Base-by-base conservation (phyloP, 768 basidiomycete genomes). In the Ephemerocybe angulata region DNA sequence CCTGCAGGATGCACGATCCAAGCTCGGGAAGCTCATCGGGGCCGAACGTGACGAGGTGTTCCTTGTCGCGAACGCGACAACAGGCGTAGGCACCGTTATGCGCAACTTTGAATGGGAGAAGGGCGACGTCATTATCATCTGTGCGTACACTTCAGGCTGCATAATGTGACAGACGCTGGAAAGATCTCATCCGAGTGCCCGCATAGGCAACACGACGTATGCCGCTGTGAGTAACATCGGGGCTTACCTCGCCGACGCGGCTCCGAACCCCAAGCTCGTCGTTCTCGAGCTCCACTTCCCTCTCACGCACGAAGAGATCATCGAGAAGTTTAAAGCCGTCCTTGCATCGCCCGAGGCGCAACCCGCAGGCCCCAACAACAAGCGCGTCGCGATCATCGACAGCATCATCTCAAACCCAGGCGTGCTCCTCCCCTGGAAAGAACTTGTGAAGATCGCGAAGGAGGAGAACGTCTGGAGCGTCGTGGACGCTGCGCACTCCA, bases 401-500 rank as follows among this genome's bases (percentile, higher is more conserved):
- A 65, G 72, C 19, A 82, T 91, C 50, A 71, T 71, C 12, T 76
- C 85, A 8, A 74, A 71, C 31, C 90, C 90, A 1, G 88, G 84
- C 0, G 73, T 79, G 5, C 63, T 71, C 2, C 68, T 88, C 54
- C 90, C 90, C 1, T 92, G 88, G 90, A 73, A 83, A 65, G 79
- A 81, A 55, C 76, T 91, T 66, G 82, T 87, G 1, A 65, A 74
- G 3, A 70, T 89, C n/a, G 87, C 86, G 63, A 73, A 76, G 50
- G 76, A 85, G 58, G 83, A 85, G 56, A 80, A 80, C 3, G 76
- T 86, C 3, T 78, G 79, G 63, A 84, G 77, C 29, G 65, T 92
- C 13, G 70, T 93, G 6, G 90, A 93, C 61, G 90, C 79, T 1
- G 90, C 90, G 5, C 90, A 93, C 62, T 80, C 83, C 3, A 79